These are phyloP conservation scores for Boletus sp. DNA, from an alignment of 768 basidiomycete species.

Conservation along the genomic window DNA sequence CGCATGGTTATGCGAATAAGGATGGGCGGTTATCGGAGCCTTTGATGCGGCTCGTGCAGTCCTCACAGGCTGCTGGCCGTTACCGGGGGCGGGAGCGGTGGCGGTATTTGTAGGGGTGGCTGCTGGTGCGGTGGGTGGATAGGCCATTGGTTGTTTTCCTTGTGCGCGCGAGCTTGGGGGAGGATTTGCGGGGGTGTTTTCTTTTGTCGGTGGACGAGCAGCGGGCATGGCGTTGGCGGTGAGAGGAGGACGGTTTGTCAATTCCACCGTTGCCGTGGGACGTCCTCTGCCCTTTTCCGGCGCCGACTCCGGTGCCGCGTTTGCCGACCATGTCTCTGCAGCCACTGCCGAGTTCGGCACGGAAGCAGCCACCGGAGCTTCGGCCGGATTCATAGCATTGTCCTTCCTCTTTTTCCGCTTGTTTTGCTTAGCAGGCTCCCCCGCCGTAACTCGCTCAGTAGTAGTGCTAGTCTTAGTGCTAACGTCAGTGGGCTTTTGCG, in stretches of 20 bases:
- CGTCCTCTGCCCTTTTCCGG: slow-evolving; percentile 32
- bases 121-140: slow-evolving; percentile 32
- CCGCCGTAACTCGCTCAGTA: slow-evolving; percentile 20
- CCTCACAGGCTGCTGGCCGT: slow-evolving; percentile 33
- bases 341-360: slow-evolving; percentile 28
- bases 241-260: slow-evolving; percentile 39
- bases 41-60: slow-evolving; percentile 54
- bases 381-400: slow-evolving; percentile 20
- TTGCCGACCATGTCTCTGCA: slow-evolving; percentile 23
- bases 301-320: slow-evolving; percentile 31
- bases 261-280: slow-evolving; percentile 33
- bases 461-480: slow-evolving; percentile 30
- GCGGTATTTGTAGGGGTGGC: slow-evolving; percentile 35
- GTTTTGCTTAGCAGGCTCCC: slow-evolving; percentile 21
- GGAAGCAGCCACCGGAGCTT: slow-evolving; percentile 23
- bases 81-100: slow-evolving; percentile 25
- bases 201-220: slow-evolving; percentile 37
- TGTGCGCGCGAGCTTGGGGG: slow-evolving; percentile 80
- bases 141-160: slow-evolving; percentile 91
- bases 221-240: slow-evolving; percentile 42
- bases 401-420: slow-evolving; percentile 49
- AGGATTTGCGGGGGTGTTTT: slow-evolving; percentile 34
- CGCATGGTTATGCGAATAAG: slow-evolving; percentile 46
- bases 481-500: slow-evolving; percentile 13
- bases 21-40: slow-evolving; percentile 51